Percentiles rank a stretch among this genome's conserved stretches.
Evolutionary conservation across 2,329 filamentous ascomycete genomes (phyloP).

Genomic region (Fusarium pilosicola): DNA sequence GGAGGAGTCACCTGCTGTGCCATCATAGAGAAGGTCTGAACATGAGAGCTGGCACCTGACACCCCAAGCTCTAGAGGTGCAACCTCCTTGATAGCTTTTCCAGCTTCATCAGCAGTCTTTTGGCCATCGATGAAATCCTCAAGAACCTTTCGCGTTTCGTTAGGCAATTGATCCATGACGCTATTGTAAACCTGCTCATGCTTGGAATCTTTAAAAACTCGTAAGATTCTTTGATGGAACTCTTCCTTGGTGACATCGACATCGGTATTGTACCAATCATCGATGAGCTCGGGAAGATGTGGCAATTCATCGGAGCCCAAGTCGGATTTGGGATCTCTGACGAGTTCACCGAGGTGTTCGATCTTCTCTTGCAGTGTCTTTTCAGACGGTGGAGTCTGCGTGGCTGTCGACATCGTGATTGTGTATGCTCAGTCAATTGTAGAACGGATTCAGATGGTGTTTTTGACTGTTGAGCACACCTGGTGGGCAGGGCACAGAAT

Average conservation of each 20-base stretch:
- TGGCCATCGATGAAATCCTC: not conserved
- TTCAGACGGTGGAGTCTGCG: not conserved
- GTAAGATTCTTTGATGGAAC: not conserved
- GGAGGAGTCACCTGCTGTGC: not conserved
- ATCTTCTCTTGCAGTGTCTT: not conserved
- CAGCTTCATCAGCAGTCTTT: not conserved
- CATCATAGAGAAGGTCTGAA: not conserved
- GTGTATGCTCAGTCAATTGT: too few relatives aligned
- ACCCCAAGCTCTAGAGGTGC: not conserved
- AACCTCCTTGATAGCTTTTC: not conserved
- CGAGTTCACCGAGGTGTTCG: not conserved
- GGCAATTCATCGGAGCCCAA: not conserved
- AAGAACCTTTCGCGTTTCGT: not conserved
- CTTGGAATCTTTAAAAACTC: not conserved
- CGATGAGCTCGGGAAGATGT: not conserved
- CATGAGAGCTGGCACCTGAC: not conserved
- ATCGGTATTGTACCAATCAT: not conserved
- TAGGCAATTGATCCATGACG: not conserved
- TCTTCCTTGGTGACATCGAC: not conserved
- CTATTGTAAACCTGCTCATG: not conserved
- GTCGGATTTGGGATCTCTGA: not conserved
- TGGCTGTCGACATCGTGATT: not conserved
- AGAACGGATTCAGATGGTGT: fast-evolving
- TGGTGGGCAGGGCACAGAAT: fast-evolving
- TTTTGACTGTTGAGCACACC: not conserved